These are phyloP conservation scores for Alternaria sp. DNA, from an alignment of 2,329 filamentous ascomycete species.

Conservation along the genomic window DNA sequence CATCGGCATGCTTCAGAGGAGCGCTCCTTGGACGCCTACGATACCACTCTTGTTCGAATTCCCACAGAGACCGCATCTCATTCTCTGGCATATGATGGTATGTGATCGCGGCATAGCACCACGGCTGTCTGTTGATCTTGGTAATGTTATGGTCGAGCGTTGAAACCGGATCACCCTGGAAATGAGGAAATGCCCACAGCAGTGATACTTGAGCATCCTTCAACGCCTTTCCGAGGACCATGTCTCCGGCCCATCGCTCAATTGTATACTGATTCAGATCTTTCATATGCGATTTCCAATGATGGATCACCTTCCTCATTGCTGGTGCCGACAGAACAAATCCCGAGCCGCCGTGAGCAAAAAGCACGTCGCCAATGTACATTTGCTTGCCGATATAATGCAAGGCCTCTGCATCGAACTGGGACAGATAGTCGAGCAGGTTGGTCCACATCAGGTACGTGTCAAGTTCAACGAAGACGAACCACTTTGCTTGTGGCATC, in stretches of 20 bases:
- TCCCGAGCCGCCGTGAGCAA: slow-evolving; percentile 61
- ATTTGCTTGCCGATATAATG: slow-evolving; percentile 61
- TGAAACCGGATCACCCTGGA: slow-evolving; percentile 29
- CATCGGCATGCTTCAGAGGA: slow-evolving; percentile 5
- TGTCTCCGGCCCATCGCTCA: slow-evolving; percentile 59
- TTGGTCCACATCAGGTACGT: slow-evolving; percentile 62
- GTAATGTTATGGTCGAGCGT: slow-evolving; percentile 31
- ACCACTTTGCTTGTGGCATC: slow-evolving; percentile 60
- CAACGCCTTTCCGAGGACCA: slow-evolving; percentile 56
- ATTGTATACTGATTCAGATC: slow-evolving; percentile 54
- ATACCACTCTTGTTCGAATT: slow-evolving; percentile 49
- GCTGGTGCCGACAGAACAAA: slow-evolving; percentile 58
- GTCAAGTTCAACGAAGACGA: slow-evolving; percentile 64
- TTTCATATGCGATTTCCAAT: slow-evolving; percentile 47
- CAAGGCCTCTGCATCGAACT: slow-evolving; percentile 55
- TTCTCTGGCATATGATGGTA: slow-evolving; percentile 55
- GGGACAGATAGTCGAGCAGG: slow-evolving; percentile 58
- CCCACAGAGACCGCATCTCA: slow-evolving; percentile 53
- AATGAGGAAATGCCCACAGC: slow-evolving; percentile 21
- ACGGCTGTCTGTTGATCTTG: slow-evolving; percentile 42
- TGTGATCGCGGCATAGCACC: slow-evolving; percentile 57
- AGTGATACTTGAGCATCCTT: slow-evolving; percentile 47
- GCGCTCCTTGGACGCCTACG: background rate
- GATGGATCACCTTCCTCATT: slow-evolving; percentile 42
- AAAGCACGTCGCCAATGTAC: slow-evolving; percentile 57